Evolutionary conservation across 2,329 filamentous ascomycete genomes (phyloP).

Genomic region (Colletotrichum karsti): DNA sequence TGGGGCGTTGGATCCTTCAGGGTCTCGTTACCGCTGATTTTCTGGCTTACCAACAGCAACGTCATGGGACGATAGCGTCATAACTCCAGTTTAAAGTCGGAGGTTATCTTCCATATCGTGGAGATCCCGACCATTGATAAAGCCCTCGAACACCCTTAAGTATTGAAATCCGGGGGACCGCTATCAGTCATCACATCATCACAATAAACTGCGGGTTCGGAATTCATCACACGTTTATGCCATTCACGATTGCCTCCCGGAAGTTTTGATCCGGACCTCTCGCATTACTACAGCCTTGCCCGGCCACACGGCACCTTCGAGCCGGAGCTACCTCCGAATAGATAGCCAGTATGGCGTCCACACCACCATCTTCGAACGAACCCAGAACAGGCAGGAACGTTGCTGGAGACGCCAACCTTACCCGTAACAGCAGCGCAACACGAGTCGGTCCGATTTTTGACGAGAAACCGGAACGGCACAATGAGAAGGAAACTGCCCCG

Average conservation of each 20-base stretch:
- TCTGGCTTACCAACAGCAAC: background rate
- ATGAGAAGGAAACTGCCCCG: background rate
- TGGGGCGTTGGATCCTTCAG: background rate
- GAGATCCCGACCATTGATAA: background rate
- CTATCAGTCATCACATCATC: background rate
- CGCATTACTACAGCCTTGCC: background rate
- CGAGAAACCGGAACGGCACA: background rate
- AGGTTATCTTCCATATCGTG: background rate
- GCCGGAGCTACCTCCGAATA: background rate
- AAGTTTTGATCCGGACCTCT: background rate
- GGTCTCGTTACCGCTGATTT: background rate
- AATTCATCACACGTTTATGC: background rate
- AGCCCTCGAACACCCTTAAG: background rate
- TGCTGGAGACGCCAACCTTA: background rate
- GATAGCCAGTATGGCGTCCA: background rate
- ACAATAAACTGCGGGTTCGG: background rate
- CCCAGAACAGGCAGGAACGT: background rate
- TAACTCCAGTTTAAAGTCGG: conserved; percentile 5
- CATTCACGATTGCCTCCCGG: background rate
- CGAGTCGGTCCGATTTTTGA: conserved; percentile 2
- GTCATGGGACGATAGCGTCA: conserved; percentile 15
- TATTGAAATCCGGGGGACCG: background rate
- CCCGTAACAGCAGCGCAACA: conserved; percentile 16
- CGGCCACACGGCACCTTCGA: background rate
- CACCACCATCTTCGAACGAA: background rate